Base-by-base conservation (phyloP, 768 basidiomycete genomes). In the Tricholoma matsutake region DNA sequence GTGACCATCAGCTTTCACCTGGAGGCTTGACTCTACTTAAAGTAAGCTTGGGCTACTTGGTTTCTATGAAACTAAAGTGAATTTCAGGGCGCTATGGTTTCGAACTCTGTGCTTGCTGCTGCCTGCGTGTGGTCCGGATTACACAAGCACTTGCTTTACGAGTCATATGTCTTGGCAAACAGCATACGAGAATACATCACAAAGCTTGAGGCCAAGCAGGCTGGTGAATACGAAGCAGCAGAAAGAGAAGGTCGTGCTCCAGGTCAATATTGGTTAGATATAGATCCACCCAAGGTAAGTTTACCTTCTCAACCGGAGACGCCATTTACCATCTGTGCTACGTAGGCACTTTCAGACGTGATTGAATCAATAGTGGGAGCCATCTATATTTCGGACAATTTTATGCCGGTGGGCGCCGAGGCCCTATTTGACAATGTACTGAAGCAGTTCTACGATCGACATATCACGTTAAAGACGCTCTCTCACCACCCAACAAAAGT, bases 351-450 rank as follows among this genome's bases (percentile, higher is more conserved):
- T 18, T 89, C 90, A 7, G 91, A 94, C 71, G 79, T 93, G 28
- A 80, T 94, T 20, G 92, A 95, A 72, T 87, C 92, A 2, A 78
- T 91, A 41, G 77, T 92, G 35, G 93, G 91, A 8, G 92, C 91
- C 9, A 75, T 92, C 54, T 91, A 87, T 73, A 82, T 94, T 63
- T 89, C 86, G 20, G 91, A 93, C 69, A 78, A 82, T 58, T 91
- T 87, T 72, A 81, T 83, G 16, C 81, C 81, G 25, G 73, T 76
- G 56, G 89, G 89, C 4, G 80, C 81, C 25, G 82, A 89, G 66
- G 74, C 75, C 0, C 78, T 94, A 66, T 94, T 89, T 73, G 80
- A 86, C 59, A 82, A 79, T 56, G 75, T 88, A 52, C 76, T 93
- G 58, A 80, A 84, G 71, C 92, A 92, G 5, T 95, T 94, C 71